These are phyloP conservation scores for Ammopiptanthus mongolicus DNA, from an alignment of 306 rosid genomes.

Conservation along the genomic window DNA sequence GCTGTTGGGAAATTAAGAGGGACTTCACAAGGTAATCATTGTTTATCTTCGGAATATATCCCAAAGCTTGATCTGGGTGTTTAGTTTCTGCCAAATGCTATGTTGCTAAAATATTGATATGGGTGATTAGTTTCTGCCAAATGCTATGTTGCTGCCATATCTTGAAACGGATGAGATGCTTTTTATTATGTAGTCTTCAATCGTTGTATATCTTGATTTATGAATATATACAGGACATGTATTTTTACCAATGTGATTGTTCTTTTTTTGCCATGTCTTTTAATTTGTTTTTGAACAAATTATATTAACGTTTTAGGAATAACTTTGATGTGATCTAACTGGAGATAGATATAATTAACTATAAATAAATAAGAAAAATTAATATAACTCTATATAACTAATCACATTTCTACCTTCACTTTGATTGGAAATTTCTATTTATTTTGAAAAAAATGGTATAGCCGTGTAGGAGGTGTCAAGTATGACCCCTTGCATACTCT, in stretches of 20 bases:
- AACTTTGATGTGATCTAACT: too few species aligned
- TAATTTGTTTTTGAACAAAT: too few species aligned
- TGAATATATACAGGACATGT: neutral
- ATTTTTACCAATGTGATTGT: too few species aligned
- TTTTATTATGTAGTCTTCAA: constrained; percentile 12
- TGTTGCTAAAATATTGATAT: neutral
- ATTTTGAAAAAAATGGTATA: too few species aligned
- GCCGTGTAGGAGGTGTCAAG: neutral
- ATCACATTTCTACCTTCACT: too few species aligned
- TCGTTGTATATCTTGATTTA: constrained; percentile 12
- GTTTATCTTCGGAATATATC: constrained; percentile 1
- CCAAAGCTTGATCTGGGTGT: neutral
- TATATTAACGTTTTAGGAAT: too few species aligned
- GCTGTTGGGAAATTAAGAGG: constrained; percentile 99
- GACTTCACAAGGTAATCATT: constrained; percentile 74
- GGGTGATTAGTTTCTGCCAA: constrained; percentile 18
- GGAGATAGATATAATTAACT: too few species aligned
- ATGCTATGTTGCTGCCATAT: neutral
- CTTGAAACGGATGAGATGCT: neutral
- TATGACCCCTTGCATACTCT: too few species aligned
- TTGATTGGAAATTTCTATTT: too few species aligned
- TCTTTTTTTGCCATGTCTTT: too few species aligned
- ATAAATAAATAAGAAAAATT: too few species aligned
- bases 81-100: neutral
- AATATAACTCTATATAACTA: too few species aligned